phyloP scores from a whole-genome alignment of 768 basidiomycete species.

The Serendipita indica region DNA sequence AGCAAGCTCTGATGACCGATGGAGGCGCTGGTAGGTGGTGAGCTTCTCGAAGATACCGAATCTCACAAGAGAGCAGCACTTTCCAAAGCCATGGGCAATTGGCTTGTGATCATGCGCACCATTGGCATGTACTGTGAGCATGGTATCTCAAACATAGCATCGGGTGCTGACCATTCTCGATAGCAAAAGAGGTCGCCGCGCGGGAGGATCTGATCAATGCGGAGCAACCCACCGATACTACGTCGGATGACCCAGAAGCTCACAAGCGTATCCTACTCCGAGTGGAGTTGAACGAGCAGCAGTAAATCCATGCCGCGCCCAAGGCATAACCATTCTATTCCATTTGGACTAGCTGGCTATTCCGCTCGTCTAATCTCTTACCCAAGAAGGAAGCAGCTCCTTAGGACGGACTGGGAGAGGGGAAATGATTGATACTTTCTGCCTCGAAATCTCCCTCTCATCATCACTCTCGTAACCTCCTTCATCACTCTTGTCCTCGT shows the following conservation, averaged over 20 bases:
- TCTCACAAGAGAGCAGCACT: background rate
- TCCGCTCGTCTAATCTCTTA: too few species aligned
- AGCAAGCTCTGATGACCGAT: background rate
- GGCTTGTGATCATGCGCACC: background rate
- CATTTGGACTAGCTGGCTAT: too few species aligned
- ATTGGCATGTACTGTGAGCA: background rate
- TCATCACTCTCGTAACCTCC: too few species aligned
- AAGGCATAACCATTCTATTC: too few species aligned
- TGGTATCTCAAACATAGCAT: background rate
- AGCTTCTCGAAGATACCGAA: background rate
- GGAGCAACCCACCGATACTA: background rate
- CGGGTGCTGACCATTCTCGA: background rate
- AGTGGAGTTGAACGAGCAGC: conserved; percentile 1
- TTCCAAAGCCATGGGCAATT: background rate
- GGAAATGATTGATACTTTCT: too few species aligned
- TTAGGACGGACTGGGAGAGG: too few species aligned
- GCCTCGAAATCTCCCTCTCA: too few species aligned
- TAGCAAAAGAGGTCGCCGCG: background rate
- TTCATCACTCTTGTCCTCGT: too few species aligned
- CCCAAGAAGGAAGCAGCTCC: too few species aligned
- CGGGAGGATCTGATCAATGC: background rate
- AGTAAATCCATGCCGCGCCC: too few species aligned
- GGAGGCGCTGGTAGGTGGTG: background rate
- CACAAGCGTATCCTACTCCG: background rate
- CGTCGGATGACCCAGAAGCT: background rate